Evolutionary conservation across 2,329 filamentous ascomycete genomes (phyloP), one percentile per base, ranked within the genome.

Genomic region (Fusarium penzigii): DNA sequence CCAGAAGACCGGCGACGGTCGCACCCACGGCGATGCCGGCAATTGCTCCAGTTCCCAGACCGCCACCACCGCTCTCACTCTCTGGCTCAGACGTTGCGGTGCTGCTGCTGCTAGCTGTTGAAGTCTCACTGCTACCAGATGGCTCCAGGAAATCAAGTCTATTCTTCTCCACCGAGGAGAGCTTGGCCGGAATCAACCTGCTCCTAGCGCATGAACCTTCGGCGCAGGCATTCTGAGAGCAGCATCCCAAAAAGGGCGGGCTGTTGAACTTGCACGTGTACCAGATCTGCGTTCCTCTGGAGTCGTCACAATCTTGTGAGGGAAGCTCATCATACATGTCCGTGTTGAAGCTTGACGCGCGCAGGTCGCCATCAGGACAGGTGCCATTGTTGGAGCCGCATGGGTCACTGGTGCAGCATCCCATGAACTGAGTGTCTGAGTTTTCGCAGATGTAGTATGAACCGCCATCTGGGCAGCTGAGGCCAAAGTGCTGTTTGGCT

Each of bases 191-290:
- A 2, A 46, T 52, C 10, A 65, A 34, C 10, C 46, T 52, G 29
- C 40, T 13, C 17, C 53, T 52, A 5, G 61, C 42, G 29, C 63
- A 65, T 25, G 20, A 25, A 2, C 39, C 42, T 2, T 34, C 51
- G 7, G 1, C 42, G 40, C 68, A 71, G 8, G 64, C 55, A 32
- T 65, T 59, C 29, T 52, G 51, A 3, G 47, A 25, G 48, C 74
- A 77, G 59, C 74, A 77, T 17, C 74, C 75, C 25, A 76, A 38
- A 42, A 75, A 77, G 1, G 73, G 69, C 10, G 69, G 68, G 3
- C 34, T 51, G 42, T 55, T 65, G 17, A 39, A 46, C 16, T 56
- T 46, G 58, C 74, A 77, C 0, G 70, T 70, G 42, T 68, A 76
- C 69, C 71, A 77, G 5, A 61, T 48, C 6, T 51, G 48, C 1